Percentiles rank a stretch among this genome's conserved stretches.
Conservation (phyloP, 2,329 filamentous ascomycete species). For the Sclerotinia spermophila region DNA sequence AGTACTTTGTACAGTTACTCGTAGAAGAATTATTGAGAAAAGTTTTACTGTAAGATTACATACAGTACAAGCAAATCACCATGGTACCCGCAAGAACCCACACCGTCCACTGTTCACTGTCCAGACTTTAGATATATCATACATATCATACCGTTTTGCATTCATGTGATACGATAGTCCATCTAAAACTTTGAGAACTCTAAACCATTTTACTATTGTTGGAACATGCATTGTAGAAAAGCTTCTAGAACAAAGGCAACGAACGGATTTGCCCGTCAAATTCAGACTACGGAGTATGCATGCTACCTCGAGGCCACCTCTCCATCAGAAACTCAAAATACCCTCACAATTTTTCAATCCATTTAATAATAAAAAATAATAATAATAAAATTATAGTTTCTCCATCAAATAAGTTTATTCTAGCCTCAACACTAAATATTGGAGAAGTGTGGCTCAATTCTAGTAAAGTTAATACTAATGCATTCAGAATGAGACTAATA, state of each 20-base stretch:
- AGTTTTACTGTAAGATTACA: too few relatives aligned
- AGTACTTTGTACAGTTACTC: too few relatives aligned
- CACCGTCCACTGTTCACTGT: neutral
- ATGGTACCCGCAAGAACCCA: neutral
- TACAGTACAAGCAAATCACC: too few relatives aligned
- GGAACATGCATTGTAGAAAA: neutral
- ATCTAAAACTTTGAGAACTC: neutral
- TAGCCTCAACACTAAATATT: neutral
- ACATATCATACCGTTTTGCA: neutral
- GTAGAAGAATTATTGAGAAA: neutral
- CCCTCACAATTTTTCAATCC: too few relatives aligned
- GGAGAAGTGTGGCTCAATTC: neutral
- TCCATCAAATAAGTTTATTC: neutral
- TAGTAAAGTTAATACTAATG: neutral
- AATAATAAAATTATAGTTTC: too few relatives aligned
- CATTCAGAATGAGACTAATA: neutral
- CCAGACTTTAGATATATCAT: neutral
- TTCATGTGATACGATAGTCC: neutral
- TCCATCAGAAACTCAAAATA: neutral
- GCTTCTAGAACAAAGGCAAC: slow-evolving; percentile 6
- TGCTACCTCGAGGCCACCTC: too few relatives aligned
- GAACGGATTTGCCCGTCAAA: neutral
- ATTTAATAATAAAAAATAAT: too few relatives aligned
- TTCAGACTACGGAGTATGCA: neutral
- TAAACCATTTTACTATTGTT: neutral